Evolutionary conservation across 192 early-diverging fungal genomes (phyloP).

Genomic region (Chytriomyces sp.): DNA sequence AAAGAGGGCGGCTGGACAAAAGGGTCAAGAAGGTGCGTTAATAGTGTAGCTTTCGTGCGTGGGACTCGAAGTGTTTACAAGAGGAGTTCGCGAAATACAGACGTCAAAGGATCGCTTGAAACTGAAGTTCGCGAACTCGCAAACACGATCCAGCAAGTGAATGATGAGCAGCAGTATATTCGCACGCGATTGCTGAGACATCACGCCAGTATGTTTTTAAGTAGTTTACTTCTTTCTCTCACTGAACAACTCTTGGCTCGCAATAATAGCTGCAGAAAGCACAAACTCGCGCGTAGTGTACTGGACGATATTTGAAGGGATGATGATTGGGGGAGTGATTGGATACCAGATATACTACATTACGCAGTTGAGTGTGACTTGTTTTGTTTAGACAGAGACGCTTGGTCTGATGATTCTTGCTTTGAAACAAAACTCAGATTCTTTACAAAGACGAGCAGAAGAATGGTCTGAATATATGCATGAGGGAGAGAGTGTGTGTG

Average conservation of each 20-base stretch:
- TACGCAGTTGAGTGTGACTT: slow-evolving; percentile 8
- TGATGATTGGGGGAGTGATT: slow-evolving; percentile 24
- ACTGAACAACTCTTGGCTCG: not conserved
- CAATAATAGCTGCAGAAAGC: slow-evolving; percentile 18
- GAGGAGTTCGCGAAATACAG: not conserved
- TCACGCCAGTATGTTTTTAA: slow-evolving; percentile 16
- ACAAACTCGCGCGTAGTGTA: slow-evolving; percentile 29
- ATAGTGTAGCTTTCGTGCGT: not conserved
- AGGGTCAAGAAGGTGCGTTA: not conserved
- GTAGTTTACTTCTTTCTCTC: not conserved
- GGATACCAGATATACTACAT: slow-evolving; percentile 32
- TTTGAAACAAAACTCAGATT: slow-evolving; percentile 7
- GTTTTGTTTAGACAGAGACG: not conserved
- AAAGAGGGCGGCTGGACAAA: slow-evolving; percentile 1
- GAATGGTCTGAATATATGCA: slow-evolving; percentile 4
- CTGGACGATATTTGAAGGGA: slow-evolving; percentile 25
- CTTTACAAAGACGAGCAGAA: slow-evolving; percentile 9
- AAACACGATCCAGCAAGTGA: slow-evolving; percentile 21
- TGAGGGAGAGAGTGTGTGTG: not conserved
- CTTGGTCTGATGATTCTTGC: not conserved
- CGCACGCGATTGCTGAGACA: slow-evolving; percentile 10
- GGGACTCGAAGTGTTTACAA: not conserved
- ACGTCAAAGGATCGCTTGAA: not conserved
- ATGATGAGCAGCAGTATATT: slow-evolving; percentile 28
- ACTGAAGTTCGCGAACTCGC: slow-evolving; percentile 19